These are phyloP conservation scores for Tubosaeta sp. DNA, from an alignment of 768 basidiomycete genomes.

Conservation along the genomic window DNA sequence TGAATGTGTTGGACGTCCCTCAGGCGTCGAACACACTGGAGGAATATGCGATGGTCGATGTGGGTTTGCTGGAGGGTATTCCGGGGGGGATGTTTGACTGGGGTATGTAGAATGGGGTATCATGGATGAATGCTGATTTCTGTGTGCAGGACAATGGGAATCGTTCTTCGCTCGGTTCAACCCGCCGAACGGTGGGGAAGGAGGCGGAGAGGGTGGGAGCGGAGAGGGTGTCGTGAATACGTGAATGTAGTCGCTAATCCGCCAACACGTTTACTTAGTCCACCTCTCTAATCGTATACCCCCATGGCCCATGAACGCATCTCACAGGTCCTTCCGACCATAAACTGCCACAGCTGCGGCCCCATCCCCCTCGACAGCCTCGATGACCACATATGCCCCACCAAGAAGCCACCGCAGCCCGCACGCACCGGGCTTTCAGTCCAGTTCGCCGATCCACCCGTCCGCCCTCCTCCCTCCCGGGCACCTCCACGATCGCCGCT, in stretches of 20 bases:
- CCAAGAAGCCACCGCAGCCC: background rate
- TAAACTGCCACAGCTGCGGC: conserved; percentile 81
- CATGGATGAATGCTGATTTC: background rate
- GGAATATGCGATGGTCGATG: conserved; percentile 64
- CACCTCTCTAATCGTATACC: conserved; percentile 25
- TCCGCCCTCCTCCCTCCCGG: conserved; percentile 10
- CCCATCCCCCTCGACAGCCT: conserved; percentile 71
- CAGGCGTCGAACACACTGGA: conserved; percentile 53
- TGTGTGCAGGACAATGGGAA: conserved; percentile 69
- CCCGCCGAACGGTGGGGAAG: conserved; percentile 5
- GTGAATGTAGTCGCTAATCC: conserved; percentile 9
- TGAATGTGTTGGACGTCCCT: conserved; percentile 68
- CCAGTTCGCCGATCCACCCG: conserved; percentile 7
- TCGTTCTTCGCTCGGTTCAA: conserved; percentile 68
- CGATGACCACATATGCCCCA: conserved; percentile 69
- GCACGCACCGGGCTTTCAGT: conserved; percentile 10
- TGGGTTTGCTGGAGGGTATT: conserved; percentile 69
- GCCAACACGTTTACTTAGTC: conserved; percentile 4
- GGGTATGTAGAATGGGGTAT: conserved; percentile 48
- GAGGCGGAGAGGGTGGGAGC: background rate
- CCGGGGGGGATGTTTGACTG: conserved; percentile 87
- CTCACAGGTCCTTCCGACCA: conserved; percentile 73
- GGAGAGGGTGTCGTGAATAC: background rate
- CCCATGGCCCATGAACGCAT: conserved; percentile 25
- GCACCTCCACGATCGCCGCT: conserved; percentile 6